These are phyloP conservation scores for Aspergillus ochraceoroseus DNA, from an alignment of 2,329 filamentous ascomycete genomes.

Conservation along the genomic window DNA sequence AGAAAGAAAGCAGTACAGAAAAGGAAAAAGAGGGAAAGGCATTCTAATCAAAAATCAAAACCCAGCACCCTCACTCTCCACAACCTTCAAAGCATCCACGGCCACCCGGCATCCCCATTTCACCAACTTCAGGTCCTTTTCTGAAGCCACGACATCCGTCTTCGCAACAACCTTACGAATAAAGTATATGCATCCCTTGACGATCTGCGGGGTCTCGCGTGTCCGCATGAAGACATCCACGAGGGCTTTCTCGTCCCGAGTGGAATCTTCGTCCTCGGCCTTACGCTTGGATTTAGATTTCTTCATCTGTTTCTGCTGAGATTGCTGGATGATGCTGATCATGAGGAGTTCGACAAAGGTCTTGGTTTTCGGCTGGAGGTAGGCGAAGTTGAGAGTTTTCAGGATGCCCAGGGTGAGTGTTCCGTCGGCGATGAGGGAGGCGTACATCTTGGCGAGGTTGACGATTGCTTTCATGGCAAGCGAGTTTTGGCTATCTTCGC, in stretches of 20 bases:
- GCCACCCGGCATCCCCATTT: conserved; percentile 44
- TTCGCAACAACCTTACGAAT: conserved; percentile 68
- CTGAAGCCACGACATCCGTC: conserved; percentile 52
- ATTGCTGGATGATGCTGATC: conserved; percentile 67
- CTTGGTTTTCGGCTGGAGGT: conserved; percentile 68
- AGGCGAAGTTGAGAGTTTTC: conserved; percentile 68
- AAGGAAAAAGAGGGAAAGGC: not conserved
- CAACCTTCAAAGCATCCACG: conserved; percentile 39
- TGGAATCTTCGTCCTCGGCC: conserved; percentile 23
- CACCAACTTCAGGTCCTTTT: conserved; percentile 51
- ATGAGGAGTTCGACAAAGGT: conserved; percentile 77
- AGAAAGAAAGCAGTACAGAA: too few species aligned
- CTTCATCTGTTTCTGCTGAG: conserved; percentile 47
- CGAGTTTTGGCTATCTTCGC: conserved; percentile 49
- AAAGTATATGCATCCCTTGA: conserved; percentile 72
- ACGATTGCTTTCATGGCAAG: conserved; percentile 57
- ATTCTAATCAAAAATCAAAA: conserved; percentile 2
- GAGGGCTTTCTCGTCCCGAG: conserved; percentile 54
- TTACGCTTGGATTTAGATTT: conserved; percentile 21
- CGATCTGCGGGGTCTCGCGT: conserved; percentile 61
- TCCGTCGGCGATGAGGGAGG: conserved; percentile 57
- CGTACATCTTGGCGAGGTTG: conserved; percentile 64
- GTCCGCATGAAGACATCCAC: conserved; percentile 62
- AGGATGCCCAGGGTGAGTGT: conserved; percentile 54
- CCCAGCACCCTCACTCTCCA: conserved; percentile 21